Conservation (phyloP, 2,329 filamentous ascomycete genomes). For the Penicillium sp. region DNA sequence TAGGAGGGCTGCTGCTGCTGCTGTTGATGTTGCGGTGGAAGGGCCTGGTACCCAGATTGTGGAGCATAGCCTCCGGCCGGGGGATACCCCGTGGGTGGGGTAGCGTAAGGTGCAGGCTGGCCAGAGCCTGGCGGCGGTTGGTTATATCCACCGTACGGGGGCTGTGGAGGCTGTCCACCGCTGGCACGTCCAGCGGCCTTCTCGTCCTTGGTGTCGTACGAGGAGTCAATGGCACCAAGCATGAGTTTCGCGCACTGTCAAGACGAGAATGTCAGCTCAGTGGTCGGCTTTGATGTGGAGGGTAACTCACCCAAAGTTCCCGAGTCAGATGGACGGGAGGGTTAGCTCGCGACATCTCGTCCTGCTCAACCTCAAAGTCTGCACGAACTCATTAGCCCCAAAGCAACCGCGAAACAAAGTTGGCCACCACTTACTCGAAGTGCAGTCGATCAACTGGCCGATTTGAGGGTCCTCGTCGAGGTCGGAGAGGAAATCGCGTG, state of each 20-base stretch:
- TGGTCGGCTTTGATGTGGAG: not conserved
- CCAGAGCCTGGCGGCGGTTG: constrained; percentile 22
- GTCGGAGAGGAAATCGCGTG: constrained; percentile 61
- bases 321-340: constrained; percentile 63
- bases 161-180: constrained; percentile 29
- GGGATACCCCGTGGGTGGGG: constrained; percentile 18
- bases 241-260: constrained; percentile 60
- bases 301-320: constrained; percentile 56
- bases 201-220: constrained; percentile 65
- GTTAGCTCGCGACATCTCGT: constrained; percentile 61
- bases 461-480: constrained; percentile 63
- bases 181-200: constrained; percentile 45
- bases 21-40: constrained; percentile 2
- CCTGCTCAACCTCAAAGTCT: constrained; percentile 67
- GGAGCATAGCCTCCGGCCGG: constrained; percentile 18
- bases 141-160: constrained; percentile 36
- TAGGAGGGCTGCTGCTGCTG: constrained; percentile 1
- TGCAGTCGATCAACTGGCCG: constrained; percentile 64
- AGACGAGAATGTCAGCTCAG: constrained; percentile 13
- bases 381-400: constrained; percentile 18
- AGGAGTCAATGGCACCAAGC: constrained; percentile 63
- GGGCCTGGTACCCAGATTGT: constrained; percentile 1
- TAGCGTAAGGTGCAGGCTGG: constrained; percentile 18
- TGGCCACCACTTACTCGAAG: constrained; percentile 56
- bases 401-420: too few relatives aligned